Conservation (phyloP, 225 moss, liverwort and hornwort species). For the Takakia lepidozioides region DNA sequence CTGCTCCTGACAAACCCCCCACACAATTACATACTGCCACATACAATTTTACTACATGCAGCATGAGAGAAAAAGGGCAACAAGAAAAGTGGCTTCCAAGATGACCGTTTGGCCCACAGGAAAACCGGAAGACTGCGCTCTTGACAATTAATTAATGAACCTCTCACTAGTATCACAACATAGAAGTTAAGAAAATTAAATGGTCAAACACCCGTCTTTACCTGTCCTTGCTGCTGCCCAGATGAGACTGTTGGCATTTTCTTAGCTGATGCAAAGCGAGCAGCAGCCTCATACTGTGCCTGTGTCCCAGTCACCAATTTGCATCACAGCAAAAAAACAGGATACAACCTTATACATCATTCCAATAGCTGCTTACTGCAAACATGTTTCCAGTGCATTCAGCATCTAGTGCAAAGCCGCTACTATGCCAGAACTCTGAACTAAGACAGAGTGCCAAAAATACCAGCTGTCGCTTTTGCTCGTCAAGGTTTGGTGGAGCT, state of each 20-base stretch:
- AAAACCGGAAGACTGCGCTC: no score
- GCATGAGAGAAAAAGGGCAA: neutral
- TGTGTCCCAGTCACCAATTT: constrained; percentile 11
- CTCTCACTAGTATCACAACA: neutral
- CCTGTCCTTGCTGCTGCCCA: constrained; percentile 55
- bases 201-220: constrained; percentile 12
- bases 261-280: no score
- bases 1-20: constrained; percentile 9
- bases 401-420: no score
- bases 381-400: no score
- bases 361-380: neutral
- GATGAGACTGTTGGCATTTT: constrained; percentile 41
- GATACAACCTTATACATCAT: neutral
- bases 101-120: neutral
- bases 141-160: neutral
- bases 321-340: neutral
- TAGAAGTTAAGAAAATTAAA: no score
- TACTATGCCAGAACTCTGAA: no score
- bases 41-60: no score
- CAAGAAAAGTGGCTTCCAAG: neutral
- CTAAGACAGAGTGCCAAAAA: no score
- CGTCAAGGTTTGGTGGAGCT: constrained; percentile 94
- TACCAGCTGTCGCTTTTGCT: constrained; percentile 91
- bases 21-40: no score
- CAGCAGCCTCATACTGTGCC: constrained; percentile 47